phyloP scores from a whole-genome alignment of 1,139 yeast species.

The Taphrina communis region DNA sequence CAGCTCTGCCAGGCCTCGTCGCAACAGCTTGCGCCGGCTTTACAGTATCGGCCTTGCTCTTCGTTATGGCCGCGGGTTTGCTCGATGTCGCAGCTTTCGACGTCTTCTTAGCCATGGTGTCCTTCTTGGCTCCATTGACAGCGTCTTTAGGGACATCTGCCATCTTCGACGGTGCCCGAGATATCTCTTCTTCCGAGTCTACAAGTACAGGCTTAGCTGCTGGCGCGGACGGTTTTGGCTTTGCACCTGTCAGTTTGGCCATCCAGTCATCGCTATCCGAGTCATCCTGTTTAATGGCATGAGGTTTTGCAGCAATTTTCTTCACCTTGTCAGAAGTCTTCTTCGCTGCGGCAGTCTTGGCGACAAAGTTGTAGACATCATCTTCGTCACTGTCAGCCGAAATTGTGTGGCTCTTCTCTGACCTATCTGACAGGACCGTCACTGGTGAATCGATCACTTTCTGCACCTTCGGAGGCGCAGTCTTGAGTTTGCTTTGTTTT shows the following conservation, averaged over 20 bases:
- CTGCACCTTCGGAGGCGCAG: background rate
- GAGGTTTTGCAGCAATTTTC: conserved; percentile 14
- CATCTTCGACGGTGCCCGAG: background rate
- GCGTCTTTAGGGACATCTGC: background rate
- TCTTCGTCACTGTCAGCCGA: conserved; percentile 25
- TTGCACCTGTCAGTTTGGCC: conserved; percentile 23
- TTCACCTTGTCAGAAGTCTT: conserved; percentile 8
- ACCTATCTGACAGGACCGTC: conserved; percentile 18
- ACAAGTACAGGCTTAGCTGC: background rate
- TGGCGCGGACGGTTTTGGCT: conserved; percentile 23
- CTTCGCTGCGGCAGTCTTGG: conserved; percentile 25
- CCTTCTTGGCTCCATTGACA: conserved; percentile 3
- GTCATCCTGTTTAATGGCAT: conserved; percentile 18
- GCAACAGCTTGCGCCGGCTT: background rate
- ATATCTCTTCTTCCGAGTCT: conserved; percentile 1
- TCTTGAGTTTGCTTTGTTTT: conserved; percentile 4
- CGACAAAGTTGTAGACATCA: conserved; percentile 32
- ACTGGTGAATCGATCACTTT: conserved; percentile 19
- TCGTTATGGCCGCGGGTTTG: background rate
- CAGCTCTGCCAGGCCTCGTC: conserved; percentile 29
- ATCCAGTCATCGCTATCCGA: conserved; percentile 41
- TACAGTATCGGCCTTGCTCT: conserved; percentile 2
- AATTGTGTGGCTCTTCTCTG: conserved; percentile 5
- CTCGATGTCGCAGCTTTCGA: background rate
- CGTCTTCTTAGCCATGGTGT: conserved; percentile 12